Base-by-base conservation (phyloP, 306 rosid species). In the Ormosia semicastrata region DNA sequence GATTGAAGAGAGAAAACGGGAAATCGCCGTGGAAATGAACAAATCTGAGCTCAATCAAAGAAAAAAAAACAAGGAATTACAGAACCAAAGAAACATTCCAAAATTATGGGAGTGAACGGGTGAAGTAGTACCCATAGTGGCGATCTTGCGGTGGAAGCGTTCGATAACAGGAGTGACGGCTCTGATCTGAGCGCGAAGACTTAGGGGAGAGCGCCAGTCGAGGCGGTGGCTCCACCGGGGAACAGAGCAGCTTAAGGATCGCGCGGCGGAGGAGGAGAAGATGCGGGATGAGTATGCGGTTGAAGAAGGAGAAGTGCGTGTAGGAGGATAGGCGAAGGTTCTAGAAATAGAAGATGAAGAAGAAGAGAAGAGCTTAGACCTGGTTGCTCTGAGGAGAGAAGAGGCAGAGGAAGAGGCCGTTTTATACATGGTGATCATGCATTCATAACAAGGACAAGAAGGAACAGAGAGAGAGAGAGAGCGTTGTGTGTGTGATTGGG, bases 211-310 rank as follows among this genome's bases (percentile, higher is more conserved):
- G 63, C 87, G 78, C 85, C 81, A 91, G n/a, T 54, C 86, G 63
- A 89, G 83, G 65, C 92, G 87, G 85, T 84, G 93, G 86, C 92
- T 90, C 92, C 92, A 91, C 15, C 89, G 90, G 2, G 87, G 40
- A 24, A 81, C 14, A 41, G 89, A 82, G 66, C 13, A 17, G 7
- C 66, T 44, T 57, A 82, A 24, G 49, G 89, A 80, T 71, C 83
- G 78, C 1, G 65, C 41, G 14, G 80, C 66, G 43, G 88, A 62
- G 18, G 91, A 67, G 63, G 89, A 76, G 63, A 70, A 82, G 63
- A 50, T 30, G 33, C 83, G 88, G 4, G 90, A 78, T 7, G 90
- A 83, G 29, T 56, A 69, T 7, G 63, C 17, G 8, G 77, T 2
- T 14, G 52, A 9, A 1, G 83, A 64, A 66, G 67, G 40, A 73